These are phyloP conservation scores for Chaetomiaceae sp. DNA, from an alignment of 2,329 filamentous ascomycete species.

Conservation along the genomic window DNA sequence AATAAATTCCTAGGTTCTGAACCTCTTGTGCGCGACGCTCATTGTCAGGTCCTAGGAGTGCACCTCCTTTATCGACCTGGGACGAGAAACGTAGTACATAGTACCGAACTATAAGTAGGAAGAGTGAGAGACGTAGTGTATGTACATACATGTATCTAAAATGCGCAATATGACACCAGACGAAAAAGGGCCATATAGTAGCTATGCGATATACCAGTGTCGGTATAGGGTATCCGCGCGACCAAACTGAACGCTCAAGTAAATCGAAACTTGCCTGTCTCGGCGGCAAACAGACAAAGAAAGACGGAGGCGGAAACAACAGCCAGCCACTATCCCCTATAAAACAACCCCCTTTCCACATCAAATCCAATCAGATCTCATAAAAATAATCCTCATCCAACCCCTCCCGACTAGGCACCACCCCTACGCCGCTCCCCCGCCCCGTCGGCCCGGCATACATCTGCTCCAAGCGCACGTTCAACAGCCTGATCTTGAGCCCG, in stretches of 20 bases:
- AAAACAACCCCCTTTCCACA: neutral
- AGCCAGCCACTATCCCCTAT: too few species aligned
- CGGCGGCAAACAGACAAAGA: neutral
- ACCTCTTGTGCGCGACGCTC: too few species aligned
- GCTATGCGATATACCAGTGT: constrained; percentile 4
- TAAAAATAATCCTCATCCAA: constrained; percentile 94
- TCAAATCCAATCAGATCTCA: constrained; percentile 52
- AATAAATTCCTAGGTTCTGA: too few species aligned
- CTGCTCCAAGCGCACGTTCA: constrained; percentile 86
- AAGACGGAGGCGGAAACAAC: too few species aligned
- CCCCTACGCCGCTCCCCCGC: constrained; percentile 53
- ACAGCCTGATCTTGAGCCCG: constrained; percentile 82
- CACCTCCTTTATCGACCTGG: too few species aligned
- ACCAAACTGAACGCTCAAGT: neutral
- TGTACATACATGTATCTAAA: neutral
- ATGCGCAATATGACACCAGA: too few species aligned
- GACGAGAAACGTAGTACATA: too few species aligned
- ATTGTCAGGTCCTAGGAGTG: too few species aligned
- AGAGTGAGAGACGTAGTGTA: neutral
- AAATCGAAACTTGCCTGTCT: neutral
- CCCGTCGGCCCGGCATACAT: constrained; percentile 58
- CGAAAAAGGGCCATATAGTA: constrained; percentile 3
- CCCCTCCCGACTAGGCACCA: constrained; percentile 76
- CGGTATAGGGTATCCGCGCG: constrained; percentile 5
- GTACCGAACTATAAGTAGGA: too few species aligned